phyloP scores from a whole-genome alignment of 495 filamentous ascomycete species.

The Copromyces sp. region DNA sequence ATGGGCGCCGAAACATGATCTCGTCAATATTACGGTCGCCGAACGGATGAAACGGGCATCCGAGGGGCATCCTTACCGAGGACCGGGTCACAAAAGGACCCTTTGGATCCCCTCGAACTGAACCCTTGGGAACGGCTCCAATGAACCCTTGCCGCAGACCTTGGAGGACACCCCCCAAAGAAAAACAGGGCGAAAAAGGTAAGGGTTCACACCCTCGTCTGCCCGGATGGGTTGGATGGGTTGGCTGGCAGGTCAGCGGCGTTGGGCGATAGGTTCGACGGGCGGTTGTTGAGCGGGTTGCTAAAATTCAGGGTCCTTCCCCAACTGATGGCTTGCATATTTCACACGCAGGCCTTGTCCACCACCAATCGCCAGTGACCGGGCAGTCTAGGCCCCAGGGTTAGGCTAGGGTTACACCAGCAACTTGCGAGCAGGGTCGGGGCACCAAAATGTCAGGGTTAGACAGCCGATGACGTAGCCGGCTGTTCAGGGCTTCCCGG shows the following conservation, averaged over 20 bases:
- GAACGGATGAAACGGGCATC: neutral
- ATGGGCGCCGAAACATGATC: neutral
- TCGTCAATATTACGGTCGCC: neutral
- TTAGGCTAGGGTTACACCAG: constrained; percentile 1
- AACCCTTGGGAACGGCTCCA: neutral
- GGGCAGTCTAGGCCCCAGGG: neutral
- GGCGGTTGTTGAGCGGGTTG: neutral
- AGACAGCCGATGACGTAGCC: neutral
- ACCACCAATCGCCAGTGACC: constrained; percentile 3
- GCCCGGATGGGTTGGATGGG: neutral
- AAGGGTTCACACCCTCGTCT: neutral
- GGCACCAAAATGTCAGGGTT: neutral
- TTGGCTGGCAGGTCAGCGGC: neutral
- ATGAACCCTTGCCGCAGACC: neutral
- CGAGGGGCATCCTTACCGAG: neutral
- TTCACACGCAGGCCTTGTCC: constrained; percentile 3
- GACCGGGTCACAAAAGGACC: neutral
- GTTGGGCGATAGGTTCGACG: neutral
- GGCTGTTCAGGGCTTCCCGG: neutral
- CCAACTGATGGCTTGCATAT: constrained; percentile 23
- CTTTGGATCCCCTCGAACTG: neutral
- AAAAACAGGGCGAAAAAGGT: neutral
- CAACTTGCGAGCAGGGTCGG: neutral
- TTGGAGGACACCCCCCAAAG: neutral
- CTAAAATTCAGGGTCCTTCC: constrained; percentile 24